Evolutionary conservation across 2,329 filamentous ascomycete species (phyloP).

Genomic region (Diaporthe sp.): DNA sequence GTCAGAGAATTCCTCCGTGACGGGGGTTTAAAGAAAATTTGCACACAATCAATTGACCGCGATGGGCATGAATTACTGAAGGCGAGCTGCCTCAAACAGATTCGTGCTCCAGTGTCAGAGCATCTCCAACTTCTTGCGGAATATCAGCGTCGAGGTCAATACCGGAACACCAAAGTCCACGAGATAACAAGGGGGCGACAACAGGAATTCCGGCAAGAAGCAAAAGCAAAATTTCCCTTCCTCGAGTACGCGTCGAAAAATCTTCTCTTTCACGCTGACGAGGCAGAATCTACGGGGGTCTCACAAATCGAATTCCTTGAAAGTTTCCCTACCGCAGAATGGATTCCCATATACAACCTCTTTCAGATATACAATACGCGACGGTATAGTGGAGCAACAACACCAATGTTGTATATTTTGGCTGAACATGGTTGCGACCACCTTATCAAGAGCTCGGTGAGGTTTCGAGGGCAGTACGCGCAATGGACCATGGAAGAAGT

Average conservation of each 20-base stretch:
- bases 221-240: slow-evolving; percentile 55
- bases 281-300: slow-evolving; percentile 48
- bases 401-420: slow-evolving; percentile 3
- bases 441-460: background rate
- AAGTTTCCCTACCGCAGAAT: slow-evolving; percentile 47
- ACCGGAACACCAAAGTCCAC: too few species aligned
- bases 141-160: background rate
- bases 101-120: slow-evolving; percentile 45
- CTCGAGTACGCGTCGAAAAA: slow-evolving; percentile 60
- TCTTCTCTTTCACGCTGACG: slow-evolving; percentile 58
- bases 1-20: slow-evolving; percentile 62
- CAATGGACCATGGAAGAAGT: too few species aligned
- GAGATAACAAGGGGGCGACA: background rate
- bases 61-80: slow-evolving; percentile 60
- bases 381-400: background rate
- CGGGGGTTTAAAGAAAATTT: slow-evolving; percentile 49
- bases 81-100: slow-evolving; percentile 58
- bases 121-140: background rate
- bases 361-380: slow-evolving; percentile 46
- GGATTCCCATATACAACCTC: slow-evolving; percentile 49
- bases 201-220: background rate
- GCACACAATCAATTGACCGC: slow-evolving; percentile 49
- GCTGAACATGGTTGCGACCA: slow-evolving; percentile 46
- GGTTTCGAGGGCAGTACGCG: background rate
- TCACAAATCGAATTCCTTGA: slow-evolving; percentile 51